phyloP scores from a whole-genome alignment of 106 monocot species.

The Dactylorhiza incarnata region DNA sequence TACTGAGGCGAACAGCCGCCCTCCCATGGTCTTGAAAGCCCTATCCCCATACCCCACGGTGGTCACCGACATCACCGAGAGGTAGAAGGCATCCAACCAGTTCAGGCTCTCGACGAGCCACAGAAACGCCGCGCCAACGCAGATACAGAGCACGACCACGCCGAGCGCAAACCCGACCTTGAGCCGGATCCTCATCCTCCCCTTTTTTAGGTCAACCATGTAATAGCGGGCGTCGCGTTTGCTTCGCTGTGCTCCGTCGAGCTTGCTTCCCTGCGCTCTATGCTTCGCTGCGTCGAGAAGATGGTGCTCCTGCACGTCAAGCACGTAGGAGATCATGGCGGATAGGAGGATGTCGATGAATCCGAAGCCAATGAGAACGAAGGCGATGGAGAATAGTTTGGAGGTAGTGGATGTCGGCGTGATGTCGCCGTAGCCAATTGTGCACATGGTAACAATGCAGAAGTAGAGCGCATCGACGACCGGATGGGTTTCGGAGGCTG shows the following conservation, averaged over 20 bases:
- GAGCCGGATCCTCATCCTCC: slow-evolving; percentile 70
- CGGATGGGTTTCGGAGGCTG: slow-evolving; percentile 44
- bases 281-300: slow-evolving; percentile 37
- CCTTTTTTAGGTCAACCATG: slow-evolving; percentile 79
- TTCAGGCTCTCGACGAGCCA: slow-evolving; percentile 46
- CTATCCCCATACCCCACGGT: slow-evolving; percentile 90
- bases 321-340: slow-evolving; percentile 73
- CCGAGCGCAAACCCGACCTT: slow-evolving; percentile 69
- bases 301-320: slow-evolving; percentile 67
- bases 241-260: background rate
- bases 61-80: slow-evolving; percentile 92
- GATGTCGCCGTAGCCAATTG: slow-evolving; percentile 94
- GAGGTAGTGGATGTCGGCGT: slow-evolving; percentile 56
- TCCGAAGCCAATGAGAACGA: slow-evolving; percentile 81
- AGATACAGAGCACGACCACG: slow-evolving; percentile 56
- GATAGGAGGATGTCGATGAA: slow-evolving; percentile 84
- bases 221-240: slow-evolving; percentile 18
- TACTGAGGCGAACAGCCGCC: slow-evolving; percentile 64
- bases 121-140: slow-evolving; percentile 47
- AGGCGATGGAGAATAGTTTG: slow-evolving; percentile 81
- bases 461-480: slow-evolving; percentile 82
- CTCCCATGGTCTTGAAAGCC: slow-evolving; percentile 57
- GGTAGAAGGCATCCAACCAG: slow-evolving; percentile 73
- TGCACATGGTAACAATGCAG: slow-evolving; percentile 94
- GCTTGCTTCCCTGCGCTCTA: background rate